Percentiles rank a stretch among this genome's conserved stretches.
phyloP scores from a whole-genome alignment of 2,329 filamentous ascomycete species.

The Aureobasidium sp. region DNA sequence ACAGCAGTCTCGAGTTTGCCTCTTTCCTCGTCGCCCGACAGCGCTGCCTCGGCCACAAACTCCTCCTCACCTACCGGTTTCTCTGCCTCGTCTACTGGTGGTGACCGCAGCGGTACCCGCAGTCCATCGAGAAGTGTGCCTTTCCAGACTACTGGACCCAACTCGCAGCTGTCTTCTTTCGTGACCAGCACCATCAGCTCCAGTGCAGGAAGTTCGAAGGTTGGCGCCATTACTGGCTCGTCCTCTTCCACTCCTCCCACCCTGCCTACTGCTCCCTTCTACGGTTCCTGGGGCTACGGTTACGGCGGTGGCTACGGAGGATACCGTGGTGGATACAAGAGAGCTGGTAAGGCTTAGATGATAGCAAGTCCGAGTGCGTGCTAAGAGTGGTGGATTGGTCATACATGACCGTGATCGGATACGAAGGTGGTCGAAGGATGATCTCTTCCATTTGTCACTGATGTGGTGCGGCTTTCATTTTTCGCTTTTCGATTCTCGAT shows the following conservation, averaged over 20 bases:
- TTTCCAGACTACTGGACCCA: neutral
- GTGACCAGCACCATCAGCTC: neutral
- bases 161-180: neutral
- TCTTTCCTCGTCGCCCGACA: neutral
- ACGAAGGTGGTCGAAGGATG: neutral
- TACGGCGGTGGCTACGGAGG: slow-evolving; percentile 2
- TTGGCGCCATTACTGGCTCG: neutral
- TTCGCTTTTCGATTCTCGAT: neutral
- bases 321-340: slow-evolving; percentile 4
- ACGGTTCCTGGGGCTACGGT: neutral
- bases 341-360: neutral
- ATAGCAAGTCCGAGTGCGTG: no score
- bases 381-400: neutral
- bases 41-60: neutral
- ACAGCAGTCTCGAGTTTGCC: neutral
- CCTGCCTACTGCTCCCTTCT: neutral
- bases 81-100: neutral
- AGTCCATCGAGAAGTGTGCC: neutral
- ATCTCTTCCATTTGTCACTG: neutral
- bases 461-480: neutral
- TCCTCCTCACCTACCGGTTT: neutral
- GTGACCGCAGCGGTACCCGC: neutral
- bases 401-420: neutral
- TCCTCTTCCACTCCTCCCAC: neutral
- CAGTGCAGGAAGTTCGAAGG: neutral